Percentiles rank a stretch among this genome's conserved stretches.
Evolutionary conservation across 352 stramenopile species (phyloP).

Genomic region (Pythium graminicola): DNA sequence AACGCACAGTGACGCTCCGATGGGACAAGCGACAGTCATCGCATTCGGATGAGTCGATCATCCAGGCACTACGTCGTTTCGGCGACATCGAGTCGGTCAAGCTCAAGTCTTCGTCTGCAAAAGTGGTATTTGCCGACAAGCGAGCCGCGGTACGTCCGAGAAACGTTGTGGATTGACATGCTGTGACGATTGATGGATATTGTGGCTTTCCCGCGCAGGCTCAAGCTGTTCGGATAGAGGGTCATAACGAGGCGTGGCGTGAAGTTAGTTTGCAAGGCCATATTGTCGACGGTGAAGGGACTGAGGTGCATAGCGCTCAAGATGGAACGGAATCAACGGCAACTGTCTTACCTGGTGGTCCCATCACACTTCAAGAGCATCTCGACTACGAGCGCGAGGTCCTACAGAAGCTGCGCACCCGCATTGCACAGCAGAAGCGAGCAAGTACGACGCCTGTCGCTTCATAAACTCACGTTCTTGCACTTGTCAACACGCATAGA

Average conservation of each 20-base stretch:
- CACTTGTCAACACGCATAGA: too few relatives aligned
- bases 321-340: slow-evolving; percentile 6
- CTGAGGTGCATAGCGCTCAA: background rate
- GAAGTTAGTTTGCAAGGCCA: slow-evolving; percentile 70
- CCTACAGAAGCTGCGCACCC: slow-evolving; percentile 39
- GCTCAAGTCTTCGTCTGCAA: slow-evolving; percentile 61
- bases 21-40: slow-evolving; percentile 63
- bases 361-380: slow-evolving; percentile 48
- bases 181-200: background rate
- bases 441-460: slow-evolving; percentile 18
- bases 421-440: slow-evolving; percentile 30
- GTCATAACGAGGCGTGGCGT: slow-evolving; percentile 58
- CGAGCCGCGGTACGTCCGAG: slow-evolving; percentile 30
- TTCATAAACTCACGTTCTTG: background rate
- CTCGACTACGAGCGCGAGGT: slow-evolving; percentile 50
- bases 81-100: slow-evolving; percentile 64
- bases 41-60: slow-evolving; percentile 75
- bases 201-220: slow-evolving; percentile 29
- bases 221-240: slow-evolving; percentile 58
- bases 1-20: slow-evolving; percentile 73
- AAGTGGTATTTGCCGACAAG: slow-evolving; percentile 49
- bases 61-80: slow-evolving; percentile 42
- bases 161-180: background rate
- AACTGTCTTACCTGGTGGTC: slow-evolving; percentile 29
- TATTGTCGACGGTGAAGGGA: slow-evolving; percentile 52